Evolutionary conservation across 2,329 filamentous ascomycete genomes (phyloP).

Genomic region (Verticillium tricorpus): DNA sequence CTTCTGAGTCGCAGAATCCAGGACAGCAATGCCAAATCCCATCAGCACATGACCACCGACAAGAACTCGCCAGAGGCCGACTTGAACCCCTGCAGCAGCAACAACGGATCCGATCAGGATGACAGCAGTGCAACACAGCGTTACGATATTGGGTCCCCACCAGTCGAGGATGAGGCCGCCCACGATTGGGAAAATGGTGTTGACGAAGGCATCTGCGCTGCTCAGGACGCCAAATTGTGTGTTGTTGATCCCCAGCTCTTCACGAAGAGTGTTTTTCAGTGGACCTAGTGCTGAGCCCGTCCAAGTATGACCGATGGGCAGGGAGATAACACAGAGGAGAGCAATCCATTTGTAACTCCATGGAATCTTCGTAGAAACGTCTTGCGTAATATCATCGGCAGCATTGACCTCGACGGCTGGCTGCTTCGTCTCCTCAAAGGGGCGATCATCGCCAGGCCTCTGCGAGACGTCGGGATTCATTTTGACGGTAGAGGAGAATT

Average conservation of each 20-base stretch:
- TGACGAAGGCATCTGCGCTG: slow-evolving; percentile 19
- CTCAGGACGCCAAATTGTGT: slow-evolving; percentile 19
- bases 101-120: slow-evolving; percentile 17
- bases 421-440: neutral
- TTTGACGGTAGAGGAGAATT: neutral
- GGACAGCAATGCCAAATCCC: slow-evolving; percentile 18
- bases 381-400: neutral
- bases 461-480: neutral
- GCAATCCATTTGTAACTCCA: slow-evolving; percentile 19
- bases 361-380: slow-evolving; percentile 5
- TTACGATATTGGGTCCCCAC: slow-evolving; percentile 18
- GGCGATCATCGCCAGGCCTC: neutral
- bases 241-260: slow-evolving; percentile 17
- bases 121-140: slow-evolving; percentile 14
- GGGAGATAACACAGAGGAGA: slow-evolving; percentile 14
- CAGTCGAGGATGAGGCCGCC: slow-evolving; percentile 18
- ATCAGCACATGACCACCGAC: slow-evolving; percentile 17
- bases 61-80: slow-evolving; percentile 14
- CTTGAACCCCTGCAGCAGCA: slow-evolving; percentile 15
- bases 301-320: slow-evolving; percentile 18
- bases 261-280: slow-evolving; percentile 18
- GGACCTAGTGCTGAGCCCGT: slow-evolving; percentile 15
- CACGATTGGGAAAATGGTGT: slow-evolving; percentile 18
- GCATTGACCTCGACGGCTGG: neutral
- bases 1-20: slow-evolving; percentile 17